A percentile compares a stretch with the other conserved stretches of the same genome.
Conservation (phyloP, 352 stramenopile species). For the Globisporangium cystogenes region DNA sequence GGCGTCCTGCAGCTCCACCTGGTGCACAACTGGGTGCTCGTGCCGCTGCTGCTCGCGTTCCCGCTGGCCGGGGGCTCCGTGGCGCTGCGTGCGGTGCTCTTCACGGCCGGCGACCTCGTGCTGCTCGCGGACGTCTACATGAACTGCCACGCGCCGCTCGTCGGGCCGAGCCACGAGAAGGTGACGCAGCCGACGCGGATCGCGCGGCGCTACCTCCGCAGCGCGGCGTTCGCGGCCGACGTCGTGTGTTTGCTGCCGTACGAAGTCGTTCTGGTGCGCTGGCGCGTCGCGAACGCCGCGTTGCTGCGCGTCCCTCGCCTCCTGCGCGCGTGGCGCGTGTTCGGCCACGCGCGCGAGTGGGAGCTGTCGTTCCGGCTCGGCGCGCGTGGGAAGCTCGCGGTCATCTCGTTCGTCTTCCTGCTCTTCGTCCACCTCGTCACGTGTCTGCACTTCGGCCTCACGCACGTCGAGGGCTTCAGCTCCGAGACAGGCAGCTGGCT, state of each 20-base stretch:
- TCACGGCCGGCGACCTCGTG: too few relatives aligned
- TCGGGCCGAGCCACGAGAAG: too few relatives aligned
- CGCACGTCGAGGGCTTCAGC: constrained; percentile 38
- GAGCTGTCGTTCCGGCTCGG: too few relatives aligned
- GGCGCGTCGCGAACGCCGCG: constrained; percentile 9
- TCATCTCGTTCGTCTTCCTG: too few relatives aligned
- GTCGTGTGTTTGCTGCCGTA: constrained; percentile 29
- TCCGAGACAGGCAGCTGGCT: too few relatives aligned
- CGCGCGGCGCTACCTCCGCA: constrained; percentile 28
- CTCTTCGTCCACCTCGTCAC: constrained; percentile 42
- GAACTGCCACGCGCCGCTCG: too few relatives aligned
- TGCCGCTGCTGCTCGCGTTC: constrained; percentile 48
- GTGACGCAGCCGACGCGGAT: constrained; percentile 29
- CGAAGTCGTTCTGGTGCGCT: constrained; percentile 19
- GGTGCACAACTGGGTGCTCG: constrained; percentile 49
- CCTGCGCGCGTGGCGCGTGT: constrained; percentile 27
- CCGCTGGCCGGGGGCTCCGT: constrained; percentile 23
- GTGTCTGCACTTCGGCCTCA: constrained; percentile 46
- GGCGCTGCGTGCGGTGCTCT: too few relatives aligned
- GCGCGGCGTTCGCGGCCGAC: constrained; percentile 25
- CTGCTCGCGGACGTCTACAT: constrained; percentile 19
- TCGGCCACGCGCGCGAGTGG: too few relatives aligned
- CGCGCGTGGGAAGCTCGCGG: too few relatives aligned
- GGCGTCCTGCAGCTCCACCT: constrained; percentile 28
- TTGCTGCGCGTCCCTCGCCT: constrained; percentile 31